Base-by-base conservation (phyloP, 345 rosid species). In the Eucalyptus marginata region DNA sequence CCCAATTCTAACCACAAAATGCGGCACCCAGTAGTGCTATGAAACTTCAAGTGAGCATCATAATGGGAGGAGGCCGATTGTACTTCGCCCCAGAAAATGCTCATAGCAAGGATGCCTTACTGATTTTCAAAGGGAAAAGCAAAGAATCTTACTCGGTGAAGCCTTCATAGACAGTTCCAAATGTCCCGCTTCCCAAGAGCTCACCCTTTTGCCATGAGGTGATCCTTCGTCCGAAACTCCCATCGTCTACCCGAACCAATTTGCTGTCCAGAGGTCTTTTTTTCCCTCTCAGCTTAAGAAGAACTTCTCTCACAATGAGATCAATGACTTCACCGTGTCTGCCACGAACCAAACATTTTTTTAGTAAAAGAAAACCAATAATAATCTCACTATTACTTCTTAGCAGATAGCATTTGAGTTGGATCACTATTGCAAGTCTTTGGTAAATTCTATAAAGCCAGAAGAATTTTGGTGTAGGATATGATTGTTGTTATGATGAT, bases 281-380 rank as follows among this genome's bases (percentile, higher is more conserved):
- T 0, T 52, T 8, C 7, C 58, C 25, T 52, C 3, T 8, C 25
- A 8, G 58, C 22, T 18, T 52, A 52, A 1, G 58, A 2, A 0
- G 22, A 52, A 52, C 9, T 7, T 22, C 11, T 20, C 5, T 54
- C 62, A 22, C 12, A 56, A 5, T 0, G 62, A 56, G 62, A 5
- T 22, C 29, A 22, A 10, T 56, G 29, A 5, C 7, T 5, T 50
- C 52, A 2, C 3, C 3, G 52, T 50, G 5, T 56, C 29, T 56
- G 62, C 62, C 13, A 22, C 13, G 3, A 10, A 58, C 13, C 29
- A 58, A 22, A 24, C 64, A 58, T 64, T 2, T 50, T 22, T 15
- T 24, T 56, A 5, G 29, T 24, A 15, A 24, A 56, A 56, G 64
- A 24, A 22, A 24, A 58, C 13, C 1, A 58, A 24, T 58, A 10